Conservation (phyloP, 225 moss, liverwort and hornwort species). For the Thuidium tamariscinum region DNA sequence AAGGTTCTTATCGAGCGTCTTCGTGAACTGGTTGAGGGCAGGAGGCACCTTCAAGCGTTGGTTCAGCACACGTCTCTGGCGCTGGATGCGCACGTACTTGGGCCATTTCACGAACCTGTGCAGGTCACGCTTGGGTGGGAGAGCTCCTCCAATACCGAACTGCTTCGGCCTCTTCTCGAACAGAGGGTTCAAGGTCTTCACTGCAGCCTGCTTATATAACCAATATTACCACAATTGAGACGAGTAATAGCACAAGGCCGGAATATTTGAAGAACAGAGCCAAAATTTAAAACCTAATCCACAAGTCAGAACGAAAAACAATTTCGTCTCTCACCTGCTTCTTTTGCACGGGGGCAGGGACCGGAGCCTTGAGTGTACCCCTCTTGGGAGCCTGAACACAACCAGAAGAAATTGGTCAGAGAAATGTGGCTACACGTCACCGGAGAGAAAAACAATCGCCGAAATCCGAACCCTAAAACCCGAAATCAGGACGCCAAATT, state of each 20-base stretch:
- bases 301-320: not conserved
- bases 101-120: slow-evolving; percentile 98
- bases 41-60: slow-evolving; percentile 88
- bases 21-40: slow-evolving; percentile 86
- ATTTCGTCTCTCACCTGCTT: slow-evolving; percentile 31
- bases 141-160: slow-evolving; percentile 90
- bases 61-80: slow-evolving; percentile 83
- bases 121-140: slow-evolving; percentile 87
- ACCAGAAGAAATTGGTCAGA: not conserved
- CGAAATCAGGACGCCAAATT: not conserved
- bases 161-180: slow-evolving; percentile 95
- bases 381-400: slow-evolving; percentile 60
- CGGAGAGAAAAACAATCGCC: too few species aligned
- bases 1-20: slow-evolving; percentile 78
- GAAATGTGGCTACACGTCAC: not conserved
- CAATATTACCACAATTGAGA: not conserved
- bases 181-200: slow-evolving; percentile 78
- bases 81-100: slow-evolving; percentile 87
- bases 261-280: not conserved
- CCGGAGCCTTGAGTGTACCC: slow-evolving; percentile 54
- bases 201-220: slow-evolving; percentile 14
- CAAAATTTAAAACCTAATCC: not conserved
- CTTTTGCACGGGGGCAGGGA: slow-evolving; percentile 48
- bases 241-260: too few species aligned
- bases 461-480: not conserved